Conservation (phyloP, 2,329 filamentous ascomycete species). For the Aspergillus udagawae region DNA sequence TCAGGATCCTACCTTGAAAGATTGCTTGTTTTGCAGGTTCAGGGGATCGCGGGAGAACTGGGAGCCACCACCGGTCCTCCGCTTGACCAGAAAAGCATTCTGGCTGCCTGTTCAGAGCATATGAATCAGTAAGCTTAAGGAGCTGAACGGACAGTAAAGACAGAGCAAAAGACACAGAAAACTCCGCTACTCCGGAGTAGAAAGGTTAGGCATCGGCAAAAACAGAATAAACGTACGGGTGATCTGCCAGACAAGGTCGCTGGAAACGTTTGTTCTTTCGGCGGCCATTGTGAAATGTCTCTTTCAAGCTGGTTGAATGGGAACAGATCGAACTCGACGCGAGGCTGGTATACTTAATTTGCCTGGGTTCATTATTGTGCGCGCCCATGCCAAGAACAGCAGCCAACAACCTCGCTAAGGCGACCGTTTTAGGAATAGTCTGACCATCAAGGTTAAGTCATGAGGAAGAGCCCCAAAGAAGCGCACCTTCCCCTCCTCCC, state of each 20-base stretch:
- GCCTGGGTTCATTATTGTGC: constrained; percentile 21
- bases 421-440: constrained; percentile 32
- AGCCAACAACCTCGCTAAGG: constrained; percentile 35
- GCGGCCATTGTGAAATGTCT: constrained; percentile 37
- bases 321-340: constrained; percentile 21
- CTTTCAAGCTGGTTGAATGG: constrained; percentile 20
- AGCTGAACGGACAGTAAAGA: neutral
- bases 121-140: constrained; percentile 11
- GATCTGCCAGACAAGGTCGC: constrained; percentile 92
- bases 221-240: constrained; percentile 66
- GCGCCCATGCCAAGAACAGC: constrained; percentile 26
- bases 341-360: constrained; percentile 13
- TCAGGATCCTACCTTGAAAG: constrained; percentile 66
- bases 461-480: neutral
- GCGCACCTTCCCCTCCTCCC: neutral
- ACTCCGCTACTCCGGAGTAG: neutral
- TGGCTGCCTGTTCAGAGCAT: constrained; percentile 61
- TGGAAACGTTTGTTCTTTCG: constrained; percentile 70
- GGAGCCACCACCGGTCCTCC: constrained; percentile 70
- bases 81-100: constrained; percentile 92
- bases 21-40: constrained; percentile 89
- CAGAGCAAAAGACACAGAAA: neutral
- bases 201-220: neutral
- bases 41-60: constrained; percentile 93
- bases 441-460: neutral